Percentiles rank a stretch among this genome's conserved stretches.
phyloP scores from a whole-genome alignment of 805 yeast genomes.

The Clavispora carvajalis region DNA sequence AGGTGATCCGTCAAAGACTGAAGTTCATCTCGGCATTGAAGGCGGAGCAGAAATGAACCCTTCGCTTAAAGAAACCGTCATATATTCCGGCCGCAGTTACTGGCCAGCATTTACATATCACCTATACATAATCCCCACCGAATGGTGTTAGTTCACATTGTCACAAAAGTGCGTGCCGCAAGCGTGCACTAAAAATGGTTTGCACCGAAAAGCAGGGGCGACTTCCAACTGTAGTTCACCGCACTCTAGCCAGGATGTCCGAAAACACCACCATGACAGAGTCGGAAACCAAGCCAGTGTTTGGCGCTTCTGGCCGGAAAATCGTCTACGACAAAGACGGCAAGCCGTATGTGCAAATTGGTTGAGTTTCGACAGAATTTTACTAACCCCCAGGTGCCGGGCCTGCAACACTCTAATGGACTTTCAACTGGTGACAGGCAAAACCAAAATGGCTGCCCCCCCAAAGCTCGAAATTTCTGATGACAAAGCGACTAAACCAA shows the following conservation, averaged over 20 bases:
- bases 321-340: conserved; percentile 84
- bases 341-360: conserved; percentile 62
- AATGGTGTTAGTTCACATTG: too few species aligned
- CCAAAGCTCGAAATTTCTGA: neutral
- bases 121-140: neutral
- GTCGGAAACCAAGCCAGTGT: conserved; percentile 28
- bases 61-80: too few species aligned
- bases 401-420: conserved; percentile 80
- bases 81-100: neutral
- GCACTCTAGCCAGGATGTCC: neutral
- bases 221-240: neutral
- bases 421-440: conserved; percentile 56
- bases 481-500: neutral
- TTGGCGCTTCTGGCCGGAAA: conserved; percentile 59
- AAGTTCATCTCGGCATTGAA: conserved; percentile 9
- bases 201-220: neutral
- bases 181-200: neutral
- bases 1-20: conserved; percentile 15
- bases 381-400: conserved; percentile 55
- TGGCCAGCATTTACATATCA: neutral
- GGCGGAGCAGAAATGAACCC: neutral
- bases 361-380: conserved; percentile 3
- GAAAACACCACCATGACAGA: neutral
- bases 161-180: neutral
- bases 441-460: neutral